Conservation (phyloP, 306 rosid species). For the Mimosa pudica region DNA sequence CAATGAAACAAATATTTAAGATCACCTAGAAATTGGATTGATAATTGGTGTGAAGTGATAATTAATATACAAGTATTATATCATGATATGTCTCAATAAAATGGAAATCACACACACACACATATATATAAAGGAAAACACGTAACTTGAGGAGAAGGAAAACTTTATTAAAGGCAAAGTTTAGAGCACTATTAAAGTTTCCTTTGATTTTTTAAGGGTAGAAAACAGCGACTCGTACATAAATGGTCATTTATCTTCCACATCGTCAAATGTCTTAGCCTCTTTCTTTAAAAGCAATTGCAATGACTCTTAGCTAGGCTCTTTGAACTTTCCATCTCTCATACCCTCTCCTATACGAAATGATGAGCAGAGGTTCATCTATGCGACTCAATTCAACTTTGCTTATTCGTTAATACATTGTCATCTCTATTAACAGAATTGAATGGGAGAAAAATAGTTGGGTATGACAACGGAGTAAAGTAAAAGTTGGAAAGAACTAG, state of each 20-base stretch:
- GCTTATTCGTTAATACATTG: background rate
- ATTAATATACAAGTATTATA: background rate
- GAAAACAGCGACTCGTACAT: slow-evolving; percentile 2
- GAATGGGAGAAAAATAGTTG: background rate
- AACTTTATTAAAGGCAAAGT: background rate
- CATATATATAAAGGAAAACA: background rate
- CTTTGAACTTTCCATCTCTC: background rate
- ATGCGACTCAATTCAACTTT: background rate
- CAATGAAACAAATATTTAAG: background rate
- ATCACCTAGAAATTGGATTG: background rate
- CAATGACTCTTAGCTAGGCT: background rate
- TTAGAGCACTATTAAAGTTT: background rate
- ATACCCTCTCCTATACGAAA: background rate
- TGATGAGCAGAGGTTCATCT: background rate
- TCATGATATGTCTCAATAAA: background rate
- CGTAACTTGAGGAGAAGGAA: background rate
- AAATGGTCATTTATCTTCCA: slow-evolving; percentile 1
- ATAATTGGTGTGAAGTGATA: background rate
- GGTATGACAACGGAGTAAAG: background rate
- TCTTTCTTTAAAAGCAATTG: background rate
- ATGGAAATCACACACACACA: background rate
- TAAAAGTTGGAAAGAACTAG: background rate
- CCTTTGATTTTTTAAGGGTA: background rate
- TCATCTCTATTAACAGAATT: background rate
- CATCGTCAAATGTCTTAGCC: background rate